A percentile compares a stretch with the other conserved stretches of the same genome.
Evolutionary conservation across 2,329 filamentous ascomycete genomes (phyloP).

Genomic region (Uncinocarpus reesii): DNA sequence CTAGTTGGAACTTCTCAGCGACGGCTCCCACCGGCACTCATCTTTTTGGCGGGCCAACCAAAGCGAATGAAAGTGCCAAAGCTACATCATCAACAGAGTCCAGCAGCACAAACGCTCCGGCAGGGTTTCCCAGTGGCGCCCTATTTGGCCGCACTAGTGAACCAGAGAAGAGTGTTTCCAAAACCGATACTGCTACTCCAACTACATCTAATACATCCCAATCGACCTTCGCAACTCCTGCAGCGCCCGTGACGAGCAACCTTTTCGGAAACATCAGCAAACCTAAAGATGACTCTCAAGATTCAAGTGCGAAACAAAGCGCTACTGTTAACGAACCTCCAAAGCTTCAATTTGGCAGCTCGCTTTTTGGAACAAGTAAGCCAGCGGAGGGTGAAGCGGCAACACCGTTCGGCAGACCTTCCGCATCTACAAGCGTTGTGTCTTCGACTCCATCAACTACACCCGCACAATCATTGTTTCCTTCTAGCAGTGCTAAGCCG

Average conservation of each 20-base stretch:
- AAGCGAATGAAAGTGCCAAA: background rate
- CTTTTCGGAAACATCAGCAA: slow-evolving; percentile 10
- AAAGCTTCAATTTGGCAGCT: background rate
- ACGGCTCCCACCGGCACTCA: background rate
- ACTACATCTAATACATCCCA: background rate
- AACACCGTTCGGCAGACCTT: background rate
- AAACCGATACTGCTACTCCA: background rate
- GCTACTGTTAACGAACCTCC: background rate
- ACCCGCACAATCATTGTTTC: background rate
- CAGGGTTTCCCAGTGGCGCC: background rate
- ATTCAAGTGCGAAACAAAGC: background rate
- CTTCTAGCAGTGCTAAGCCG: background rate
- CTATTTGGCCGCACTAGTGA: slow-evolving; percentile 12
- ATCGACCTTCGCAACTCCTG: slow-evolving; percentile 6
- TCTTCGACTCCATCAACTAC: slow-evolving; percentile 1
- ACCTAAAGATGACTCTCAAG: slow-evolving; percentile 6
- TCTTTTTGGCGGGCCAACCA: background rate
- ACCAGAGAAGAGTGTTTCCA: slow-evolving; percentile 1
- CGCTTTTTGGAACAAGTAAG: slow-evolving; percentile 10
- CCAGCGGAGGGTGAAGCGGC: background rate
- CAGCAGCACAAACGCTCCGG: background rate
- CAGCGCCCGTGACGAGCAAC: background rate
- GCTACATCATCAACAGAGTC: background rate
- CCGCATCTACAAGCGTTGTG: background rate
- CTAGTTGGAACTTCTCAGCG: slow-evolving; percentile 4